Evolutionary conservation across 768 basidiomycete species (phyloP), one percentile per base, ranked within the genome.

Genomic region (Suillus lakei): DNA sequence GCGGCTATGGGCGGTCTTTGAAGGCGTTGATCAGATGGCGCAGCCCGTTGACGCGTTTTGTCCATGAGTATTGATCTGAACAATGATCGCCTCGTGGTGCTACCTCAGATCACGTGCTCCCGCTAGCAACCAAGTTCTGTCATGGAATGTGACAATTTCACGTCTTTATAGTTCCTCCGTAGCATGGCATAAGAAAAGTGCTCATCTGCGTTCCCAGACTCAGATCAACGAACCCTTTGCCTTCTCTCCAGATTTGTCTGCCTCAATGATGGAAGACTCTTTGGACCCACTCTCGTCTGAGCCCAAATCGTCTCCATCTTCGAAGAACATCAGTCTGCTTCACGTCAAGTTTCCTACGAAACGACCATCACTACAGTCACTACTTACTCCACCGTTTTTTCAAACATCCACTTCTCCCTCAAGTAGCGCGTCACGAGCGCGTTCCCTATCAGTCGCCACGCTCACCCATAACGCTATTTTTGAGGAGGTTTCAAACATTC

Each of bases 311-410:
- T 61, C 39, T 32, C 21, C 66, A 4, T 39, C 62, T 30, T 61
- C 67, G 26, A 68, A 63, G 60, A 64, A 65, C 60, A 41, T 4
- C 18, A 48, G 28, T 23, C 39, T 68, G 32, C 59, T 68, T 58
- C 64, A 66, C 28, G 53, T 69, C 72, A 78, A 66, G 67, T 83
- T 84, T 81, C 74, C 82, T 54, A 83, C 79, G 75, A 84, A 82
- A 74, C 84, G 84, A 60, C 82, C 82, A 56, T 88, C 86, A 5
- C 73, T 88, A 64, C 84, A 85, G 70, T 80, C 84, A 64, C 78
- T 88, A 51, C 68, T 68, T 34, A 60, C 60, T 28, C 54, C 58
- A 75, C 85, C 70, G 77, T 83, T 53, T 82, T 84, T 66, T 77
- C 85, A 38, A 84, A 84, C 74, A 71, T 84, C 43, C 79, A 77